Evolutionary conservation across 1,284 basidiomycete species (phyloP).

Genomic region (Trichosporon inkin): DNA sequence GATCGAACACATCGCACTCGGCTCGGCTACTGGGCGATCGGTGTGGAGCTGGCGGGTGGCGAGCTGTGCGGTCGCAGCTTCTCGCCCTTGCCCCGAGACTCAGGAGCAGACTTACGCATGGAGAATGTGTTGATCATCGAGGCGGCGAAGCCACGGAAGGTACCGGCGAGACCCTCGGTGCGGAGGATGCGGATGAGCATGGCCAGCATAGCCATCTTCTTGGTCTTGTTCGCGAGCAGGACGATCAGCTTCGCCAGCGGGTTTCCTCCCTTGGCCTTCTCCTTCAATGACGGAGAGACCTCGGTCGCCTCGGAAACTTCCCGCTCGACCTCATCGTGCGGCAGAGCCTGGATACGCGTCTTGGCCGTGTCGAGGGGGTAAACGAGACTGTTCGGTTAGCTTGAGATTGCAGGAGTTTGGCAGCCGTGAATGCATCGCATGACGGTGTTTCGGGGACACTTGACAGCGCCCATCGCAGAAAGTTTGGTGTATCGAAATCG

Average conservation of each 20-base stretch:
- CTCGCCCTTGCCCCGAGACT: neutral
- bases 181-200: conserved; percentile 67
- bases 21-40: too few relatives aligned
- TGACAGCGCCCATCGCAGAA: neutral
- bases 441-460: neutral
- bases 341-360: conserved; percentile 81
- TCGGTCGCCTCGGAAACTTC: conserved; percentile 7
- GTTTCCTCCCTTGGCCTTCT: conserved; percentile 50
- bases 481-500: neutral
- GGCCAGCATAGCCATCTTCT: conserved; percentile 55
- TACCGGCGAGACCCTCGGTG: conserved; percentile 73
- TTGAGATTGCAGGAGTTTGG: neutral
- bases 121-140: conserved; percentile 98
- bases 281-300: conserved; percentile 11
- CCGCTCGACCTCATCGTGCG: conserved; percentile 12
- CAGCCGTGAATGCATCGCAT: neutral
- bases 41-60: neutral
- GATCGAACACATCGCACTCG: too few relatives aligned
- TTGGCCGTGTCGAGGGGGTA: conserved; percentile 97
- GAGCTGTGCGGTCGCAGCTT: neutral
- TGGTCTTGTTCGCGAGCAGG: conserved; percentile 26
- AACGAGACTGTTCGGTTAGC: conserved; percentile 60
- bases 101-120: conserved; percentile 64
- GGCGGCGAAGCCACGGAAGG: conserved; percentile 92
- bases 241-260: conserved; percentile 48